Base-by-base conservation (phyloP, 2,329 filamentous ascomycete species). In the Tolypocladium sp. region DNA sequence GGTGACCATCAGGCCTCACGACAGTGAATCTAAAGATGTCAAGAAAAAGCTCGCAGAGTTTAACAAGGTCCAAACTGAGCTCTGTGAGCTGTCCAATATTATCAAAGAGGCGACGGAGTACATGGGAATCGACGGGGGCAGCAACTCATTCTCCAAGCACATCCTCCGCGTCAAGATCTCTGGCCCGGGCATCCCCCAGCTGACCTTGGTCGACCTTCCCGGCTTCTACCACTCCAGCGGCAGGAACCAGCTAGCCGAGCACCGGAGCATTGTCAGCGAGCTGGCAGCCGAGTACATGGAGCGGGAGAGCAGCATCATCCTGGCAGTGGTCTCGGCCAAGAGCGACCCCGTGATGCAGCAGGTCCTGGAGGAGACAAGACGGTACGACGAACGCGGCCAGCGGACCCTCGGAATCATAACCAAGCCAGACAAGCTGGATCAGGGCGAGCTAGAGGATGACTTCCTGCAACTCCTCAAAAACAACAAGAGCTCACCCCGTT, bases 191-290 rank as follows among this genome's bases (percentile, higher is more conserved):
- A 73, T 74, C n/a, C 78, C 77, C 2, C 78, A 83, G 27, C 71
- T 86, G 35, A 86, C 83, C 0, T 74, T 86, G 42, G 82, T 86
- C 3, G 82, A 86, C 65, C 72, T 86, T 2, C 83, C 83, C 0
- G 83, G 83, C 1, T 70, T 86, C 8, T 81, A 84, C 56, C 74
- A 79, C 27, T 72, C 75, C 0, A 70, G 76, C n/a, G 78, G 73
- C 22, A 76, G 76, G 41, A 68, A 76, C 1, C 77, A 83, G 63
- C 75, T 74, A 2, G 69, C 69, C 2, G 67, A 68, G 6, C 78
- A 80, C 54, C 74, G 77, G 0, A 67, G 75, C 3, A 61, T 77
- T 0, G 77, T 86, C 5, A 62, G 71, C 4, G 66, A 76, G 0
- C 70, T 86, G 9, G 79, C 84, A 1, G 64, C 76, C 2, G 67